Conservation (phyloP, 108 stramenopile species). For the Skeletonema costatum region DNA sequence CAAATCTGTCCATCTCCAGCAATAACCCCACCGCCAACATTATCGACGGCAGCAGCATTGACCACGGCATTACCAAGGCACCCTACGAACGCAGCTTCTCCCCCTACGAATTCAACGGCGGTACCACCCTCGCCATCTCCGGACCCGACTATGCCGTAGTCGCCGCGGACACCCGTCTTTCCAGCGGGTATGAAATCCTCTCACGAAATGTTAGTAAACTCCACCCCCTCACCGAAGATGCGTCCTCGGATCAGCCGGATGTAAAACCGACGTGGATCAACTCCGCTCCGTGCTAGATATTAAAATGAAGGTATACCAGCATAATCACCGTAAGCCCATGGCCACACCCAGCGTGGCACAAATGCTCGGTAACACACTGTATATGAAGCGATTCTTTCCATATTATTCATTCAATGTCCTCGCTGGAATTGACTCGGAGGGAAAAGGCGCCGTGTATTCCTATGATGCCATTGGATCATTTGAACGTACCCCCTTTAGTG, state of each 20-base stretch:
- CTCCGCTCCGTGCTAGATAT: conserved; percentile 90
- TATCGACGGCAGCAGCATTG: conserved; percentile 49
- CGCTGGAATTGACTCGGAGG: conserved; percentile 95
- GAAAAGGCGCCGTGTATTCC: conserved; percentile 94
- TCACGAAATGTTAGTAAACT: conserved; percentile 87
- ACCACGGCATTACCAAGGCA: conserved; percentile 79
- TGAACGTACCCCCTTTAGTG: conserved; percentile 89
- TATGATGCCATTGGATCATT: conserved; percentile 98
- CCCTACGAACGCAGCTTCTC: conserved; percentile 87
- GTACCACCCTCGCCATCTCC: conserved; percentile 89
- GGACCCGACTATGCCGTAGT: conserved; percentile 95
- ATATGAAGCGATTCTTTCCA: conserved; percentile 98
- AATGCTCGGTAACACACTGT: conserved; percentile 94
- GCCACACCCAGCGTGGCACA: conserved; percentile 93
- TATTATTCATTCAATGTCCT: conserved; percentile 98
- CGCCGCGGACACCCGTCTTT: conserved; percentile 94
- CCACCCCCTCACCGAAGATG: conserved; percentile 80
- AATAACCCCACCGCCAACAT: conserved; percentile 10
- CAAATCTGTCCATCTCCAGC: conserved; percentile 24
- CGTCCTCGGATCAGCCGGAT: conserved; percentile 93
- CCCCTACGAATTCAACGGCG: conserved; percentile 94
- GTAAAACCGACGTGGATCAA: conserved; percentile 96
- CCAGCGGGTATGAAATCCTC: conserved; percentile 92
- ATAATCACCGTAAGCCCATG: conserved; percentile 96
- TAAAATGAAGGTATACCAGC: conserved; percentile 88